A percentile compares a stretch with the other conserved stretches of the same genome.
phyloP scores from a whole-genome alignment of 495 filamentous ascomycete species.

The Cladorrhinum samala region DNA sequence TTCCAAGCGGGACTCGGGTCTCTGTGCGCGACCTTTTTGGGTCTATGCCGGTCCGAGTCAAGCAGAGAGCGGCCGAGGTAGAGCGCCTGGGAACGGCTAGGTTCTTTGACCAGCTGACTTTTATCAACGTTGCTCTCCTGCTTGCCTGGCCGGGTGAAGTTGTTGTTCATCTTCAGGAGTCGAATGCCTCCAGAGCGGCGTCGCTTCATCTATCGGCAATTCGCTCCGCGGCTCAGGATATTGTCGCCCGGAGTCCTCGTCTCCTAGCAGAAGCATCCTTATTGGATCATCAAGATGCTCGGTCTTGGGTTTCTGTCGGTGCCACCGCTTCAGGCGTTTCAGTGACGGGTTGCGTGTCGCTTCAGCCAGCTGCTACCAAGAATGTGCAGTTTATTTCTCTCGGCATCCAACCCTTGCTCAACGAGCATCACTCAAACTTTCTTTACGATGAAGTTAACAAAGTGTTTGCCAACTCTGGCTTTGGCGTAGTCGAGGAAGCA shows the following conservation, averaged over 20 bases:
- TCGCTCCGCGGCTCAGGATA: background rate
- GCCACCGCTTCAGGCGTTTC: constrained; percentile 55
- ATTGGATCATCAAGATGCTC: constrained; percentile 42
- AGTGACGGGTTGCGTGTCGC: constrained; percentile 63
- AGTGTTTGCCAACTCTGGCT: constrained; percentile 69
- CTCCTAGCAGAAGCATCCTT: constrained; percentile 62
- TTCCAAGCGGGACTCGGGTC: constrained; percentile 69
- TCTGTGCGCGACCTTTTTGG: constrained; percentile 85
- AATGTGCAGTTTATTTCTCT: constrained; percentile 74
- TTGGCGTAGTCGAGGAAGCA: constrained; percentile 56
- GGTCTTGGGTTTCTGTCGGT: constrained; percentile 61
- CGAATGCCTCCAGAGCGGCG: constrained; percentile 8
- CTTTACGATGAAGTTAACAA: constrained; percentile 76
- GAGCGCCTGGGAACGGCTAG: constrained; percentile 44
- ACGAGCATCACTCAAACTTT: constrained; percentile 51
- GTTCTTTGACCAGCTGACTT: constrained; percentile 64
- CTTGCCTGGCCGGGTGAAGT: constrained; percentile 55
- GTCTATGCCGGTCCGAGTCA: constrained; percentile 93
- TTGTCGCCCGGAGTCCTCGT: constrained; percentile 15
- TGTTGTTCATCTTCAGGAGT: constrained; percentile 40
- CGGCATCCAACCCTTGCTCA: constrained; percentile 55
- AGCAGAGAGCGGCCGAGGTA: constrained; percentile 59
- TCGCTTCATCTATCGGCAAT: constrained; percentile 12
- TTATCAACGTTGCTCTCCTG: constrained; percentile 53
- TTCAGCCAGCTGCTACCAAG: constrained; percentile 62